Percentiles rank a stretch among this genome's conserved stretches.
phyloP scores from a whole-genome alignment of 2,329 filamentous ascomycete species.

The Gliomastix tumulicola region DNA sequence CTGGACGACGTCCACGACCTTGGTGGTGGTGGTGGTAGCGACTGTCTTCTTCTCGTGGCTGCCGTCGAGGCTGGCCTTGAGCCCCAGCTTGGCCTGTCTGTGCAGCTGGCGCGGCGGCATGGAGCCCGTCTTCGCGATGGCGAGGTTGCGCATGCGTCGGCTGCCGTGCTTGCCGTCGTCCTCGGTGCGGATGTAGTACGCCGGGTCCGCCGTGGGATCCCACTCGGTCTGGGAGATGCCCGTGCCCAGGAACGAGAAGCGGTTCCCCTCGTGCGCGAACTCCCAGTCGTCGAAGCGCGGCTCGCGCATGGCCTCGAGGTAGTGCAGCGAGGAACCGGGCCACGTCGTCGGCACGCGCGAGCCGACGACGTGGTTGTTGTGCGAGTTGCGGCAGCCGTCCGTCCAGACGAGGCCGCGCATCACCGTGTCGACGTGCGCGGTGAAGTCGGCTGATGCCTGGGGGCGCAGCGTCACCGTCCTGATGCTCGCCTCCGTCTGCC shows the following conservation, averaged over 20 bases:
- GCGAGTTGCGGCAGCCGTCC: slow-evolving; percentile 1
- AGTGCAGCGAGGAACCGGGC: slow-evolving; percentile 34
- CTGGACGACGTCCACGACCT: no score
- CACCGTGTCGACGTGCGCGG: not conserved
- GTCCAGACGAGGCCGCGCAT: slow-evolving; percentile 9
- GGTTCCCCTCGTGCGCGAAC: slow-evolving; percentile 26
- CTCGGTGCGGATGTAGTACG: slow-evolving; percentile 25
- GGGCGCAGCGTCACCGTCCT: not conserved
- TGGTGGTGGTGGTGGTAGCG: no score
- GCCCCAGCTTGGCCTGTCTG: slow-evolving; percentile 1
- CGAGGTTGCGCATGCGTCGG: slow-evolving; percentile 4
- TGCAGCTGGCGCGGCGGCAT: slow-evolving; percentile 1
- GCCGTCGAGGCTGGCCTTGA: no score
- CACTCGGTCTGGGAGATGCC: slow-evolving; percentile 33
- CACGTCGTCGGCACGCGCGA: slow-evolving; percentile 3
- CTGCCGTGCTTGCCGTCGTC: slow-evolving; percentile 22
- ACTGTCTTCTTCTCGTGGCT: no score
- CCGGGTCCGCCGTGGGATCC: slow-evolving; percentile 28
- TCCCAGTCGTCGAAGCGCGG: slow-evolving; percentile 39
- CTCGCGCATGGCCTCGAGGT: slow-evolving; percentile 37
- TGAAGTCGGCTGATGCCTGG: not conserved
- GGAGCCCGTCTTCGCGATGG: slow-evolving; percentile 5
- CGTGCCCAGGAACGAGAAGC: slow-evolving; percentile 31
- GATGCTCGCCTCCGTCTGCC: not conserved
- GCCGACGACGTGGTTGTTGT: slow-evolving; percentile 2